Percentiles rank a stretch among this genome's conserved stretches.
Conservation (phyloP, 805 yeast species). For the Scheffersomyces amazonensis region DNA sequence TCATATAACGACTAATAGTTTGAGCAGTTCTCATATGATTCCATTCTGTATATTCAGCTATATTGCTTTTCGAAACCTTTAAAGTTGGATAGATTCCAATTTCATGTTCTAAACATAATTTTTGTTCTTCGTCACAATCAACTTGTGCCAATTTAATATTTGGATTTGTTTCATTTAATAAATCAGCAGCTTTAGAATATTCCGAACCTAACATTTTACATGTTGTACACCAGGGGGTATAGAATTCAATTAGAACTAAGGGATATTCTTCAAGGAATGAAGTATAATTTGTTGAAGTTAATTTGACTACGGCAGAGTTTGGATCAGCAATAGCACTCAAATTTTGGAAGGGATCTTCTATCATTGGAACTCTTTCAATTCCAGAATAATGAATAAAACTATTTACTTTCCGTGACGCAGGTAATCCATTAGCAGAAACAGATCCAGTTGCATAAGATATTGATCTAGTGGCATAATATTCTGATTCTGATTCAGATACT, state of each 20-base stretch:
- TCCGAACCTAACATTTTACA: conserved; percentile 88
- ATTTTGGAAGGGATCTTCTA: too few relatives aligned
- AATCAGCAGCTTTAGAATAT: conserved; percentile 68
- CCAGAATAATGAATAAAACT: too few relatives aligned
- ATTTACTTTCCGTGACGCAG: too few relatives aligned
- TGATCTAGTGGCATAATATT: too few relatives aligned
- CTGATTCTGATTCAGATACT: too few relatives aligned
- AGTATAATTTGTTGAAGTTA: conserved; percentile 64
- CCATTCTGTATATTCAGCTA: conserved; percentile 56
- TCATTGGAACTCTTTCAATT: too few relatives aligned
- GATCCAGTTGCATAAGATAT: too few relatives aligned
- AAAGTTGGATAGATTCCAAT: conserved; percentile 83
- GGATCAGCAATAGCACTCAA: conserved; percentile 79
- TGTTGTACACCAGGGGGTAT: conserved; percentile 99
- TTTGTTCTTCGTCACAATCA: conserved; percentile 78
- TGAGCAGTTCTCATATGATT: conserved; percentile 82
- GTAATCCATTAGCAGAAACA: too few relatives aligned
- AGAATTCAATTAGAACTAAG: conserved; percentile 80
- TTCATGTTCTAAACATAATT: conserved; percentile 63
- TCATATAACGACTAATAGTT: conserved; percentile 75
- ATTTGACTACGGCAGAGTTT: conserved; percentile 83
- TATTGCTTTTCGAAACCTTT: conserved; percentile 61
- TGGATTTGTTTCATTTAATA: conserved; percentile 48
- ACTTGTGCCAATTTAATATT: conserved; percentile 75
- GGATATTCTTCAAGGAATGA: conserved; percentile 68